Conservation (phyloP, 495 filamentous ascomycete species). For the Trichoderma reesei region DNA sequence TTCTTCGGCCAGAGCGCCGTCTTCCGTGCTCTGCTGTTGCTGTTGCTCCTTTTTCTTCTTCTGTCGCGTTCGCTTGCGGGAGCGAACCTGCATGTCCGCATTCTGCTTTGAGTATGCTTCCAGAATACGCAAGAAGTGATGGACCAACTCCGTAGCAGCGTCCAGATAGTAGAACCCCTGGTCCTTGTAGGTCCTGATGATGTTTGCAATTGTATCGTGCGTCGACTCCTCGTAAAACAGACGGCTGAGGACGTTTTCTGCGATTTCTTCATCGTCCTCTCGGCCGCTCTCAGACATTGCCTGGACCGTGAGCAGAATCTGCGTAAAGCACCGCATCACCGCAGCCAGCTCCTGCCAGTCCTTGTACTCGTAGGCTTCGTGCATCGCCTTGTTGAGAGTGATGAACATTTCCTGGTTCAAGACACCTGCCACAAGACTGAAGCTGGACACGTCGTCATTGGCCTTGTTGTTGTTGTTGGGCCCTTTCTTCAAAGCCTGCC, state of each 20-base stretch:
- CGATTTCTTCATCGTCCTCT: constrained; percentile 95
- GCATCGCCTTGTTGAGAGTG: constrained; percentile 73
- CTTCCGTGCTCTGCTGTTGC: constrained; percentile 19
- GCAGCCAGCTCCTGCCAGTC: constrained; percentile 79
- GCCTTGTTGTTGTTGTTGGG: constrained; percentile 26
- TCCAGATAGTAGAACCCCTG: constrained; percentile 93
- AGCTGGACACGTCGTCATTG: constrained; percentile 54
- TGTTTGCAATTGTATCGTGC: constrained; percentile 72
- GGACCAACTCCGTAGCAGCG: constrained; percentile 79
- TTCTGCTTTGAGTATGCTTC: constrained; percentile 94
- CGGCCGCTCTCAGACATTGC: constrained; percentile 79
- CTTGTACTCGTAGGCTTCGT: constrained; percentile 66
- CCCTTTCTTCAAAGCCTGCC: constrained; percentile 49
- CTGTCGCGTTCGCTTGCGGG: constrained; percentile 53
- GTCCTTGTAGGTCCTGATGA: constrained; percentile 75
- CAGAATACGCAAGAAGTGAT: constrained; percentile 85
- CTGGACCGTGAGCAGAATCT: constrained; percentile 83
- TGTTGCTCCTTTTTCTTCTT: constrained; percentile 54
- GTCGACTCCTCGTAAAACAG: constrained; percentile 97
- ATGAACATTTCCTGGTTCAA: constrained; percentile 90
- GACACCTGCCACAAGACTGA: constrained; percentile 76
- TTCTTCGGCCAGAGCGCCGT: constrained; percentile 34
- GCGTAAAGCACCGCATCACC: constrained; percentile 82
- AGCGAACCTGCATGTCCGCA: constrained; percentile 82
- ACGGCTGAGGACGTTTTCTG: constrained; percentile 91